These are phyloP conservation scores for Botryotinia calthae DNA, from an alignment of 2,329 filamentous ascomycete genomes.

Conservation along the genomic window DNA sequence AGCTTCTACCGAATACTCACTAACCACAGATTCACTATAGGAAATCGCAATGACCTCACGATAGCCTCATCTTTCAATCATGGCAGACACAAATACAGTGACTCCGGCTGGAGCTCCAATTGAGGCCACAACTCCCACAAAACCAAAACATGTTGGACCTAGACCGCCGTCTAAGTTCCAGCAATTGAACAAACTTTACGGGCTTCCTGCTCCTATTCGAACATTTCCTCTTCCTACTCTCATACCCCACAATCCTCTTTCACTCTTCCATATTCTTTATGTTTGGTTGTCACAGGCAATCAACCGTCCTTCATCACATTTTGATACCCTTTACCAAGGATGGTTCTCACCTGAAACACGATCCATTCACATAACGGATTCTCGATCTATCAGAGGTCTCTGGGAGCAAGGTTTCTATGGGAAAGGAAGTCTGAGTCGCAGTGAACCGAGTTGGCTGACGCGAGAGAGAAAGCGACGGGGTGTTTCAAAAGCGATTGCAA, in stretches of 20 bases:
- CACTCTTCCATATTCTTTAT: constrained; percentile 75
- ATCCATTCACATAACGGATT: constrained; percentile 80
- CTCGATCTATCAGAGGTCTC: constrained; percentile 70
- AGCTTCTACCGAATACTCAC: background rate
- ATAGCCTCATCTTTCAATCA: constrained; percentile 28
- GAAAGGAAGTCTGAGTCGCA: constrained; percentile 87
- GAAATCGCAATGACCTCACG: constrained; percentile 31
- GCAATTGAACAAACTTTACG: constrained; percentile 71
- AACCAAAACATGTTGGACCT: constrained; percentile 25
- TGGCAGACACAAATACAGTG: constrained; percentile 31
- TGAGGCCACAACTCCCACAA: constrained; percentile 5
- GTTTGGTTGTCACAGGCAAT: constrained; percentile 74
- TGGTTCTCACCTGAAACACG: constrained; percentile 79
- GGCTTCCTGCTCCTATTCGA: constrained; percentile 73
- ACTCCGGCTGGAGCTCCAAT: constrained; percentile 18
- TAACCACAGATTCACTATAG: constrained; percentile 24
- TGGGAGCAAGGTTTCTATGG: constrained; percentile 99
- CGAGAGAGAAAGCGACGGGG: constrained; percentile 73
- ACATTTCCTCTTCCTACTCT: constrained; percentile 83
- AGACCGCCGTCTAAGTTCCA: constrained; percentile 39
- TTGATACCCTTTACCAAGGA: constrained; percentile 63
- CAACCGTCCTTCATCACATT: constrained; percentile 61
- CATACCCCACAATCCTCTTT: constrained; percentile 89
- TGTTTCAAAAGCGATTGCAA: constrained; percentile 63
- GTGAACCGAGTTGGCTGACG: constrained; percentile 90